Evolutionary conservation across 257 asterid species (phyloP).

Genomic region (Orobanche coerulescens): DNA sequence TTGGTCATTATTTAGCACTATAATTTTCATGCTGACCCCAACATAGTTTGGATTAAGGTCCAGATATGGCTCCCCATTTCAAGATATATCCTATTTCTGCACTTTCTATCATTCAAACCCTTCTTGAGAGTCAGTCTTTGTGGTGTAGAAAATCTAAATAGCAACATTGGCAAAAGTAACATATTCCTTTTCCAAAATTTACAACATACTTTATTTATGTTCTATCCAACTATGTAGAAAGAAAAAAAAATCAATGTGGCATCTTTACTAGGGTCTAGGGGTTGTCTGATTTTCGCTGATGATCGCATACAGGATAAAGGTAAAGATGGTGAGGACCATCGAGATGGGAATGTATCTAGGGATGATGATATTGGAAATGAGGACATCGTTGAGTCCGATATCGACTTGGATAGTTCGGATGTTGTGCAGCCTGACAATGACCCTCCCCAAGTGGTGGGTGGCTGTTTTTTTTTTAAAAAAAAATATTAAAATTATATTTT

Average conservation of each 20-base stretch:
- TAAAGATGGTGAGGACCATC: slow-evolving; percentile 21
- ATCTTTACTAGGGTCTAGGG: not conserved
- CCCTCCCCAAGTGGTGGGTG: slow-evolving; percentile 58
- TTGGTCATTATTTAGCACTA: no score
- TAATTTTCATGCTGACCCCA: no score
- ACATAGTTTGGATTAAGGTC: no score
- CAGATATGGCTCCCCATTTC: no score
- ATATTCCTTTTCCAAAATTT: not conserved
- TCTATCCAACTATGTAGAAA: not conserved
- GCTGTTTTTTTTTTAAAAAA: no score
- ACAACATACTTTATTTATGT: not conserved
- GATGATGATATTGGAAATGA: slow-evolving; percentile 30
- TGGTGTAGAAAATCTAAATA: not conserved
- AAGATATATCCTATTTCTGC: no score
- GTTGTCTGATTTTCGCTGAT: slow-evolving; percentile 5
- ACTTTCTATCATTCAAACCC: not conserved
- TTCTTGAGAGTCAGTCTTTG: not conserved
- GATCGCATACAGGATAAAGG: slow-evolving; percentile 35
- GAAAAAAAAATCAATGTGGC: not conserved
- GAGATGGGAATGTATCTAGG: slow-evolving; percentile 23
- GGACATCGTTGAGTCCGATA: slow-evolving; percentile 65
- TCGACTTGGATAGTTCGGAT: slow-evolving; percentile 59
- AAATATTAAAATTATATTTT: not conserved
- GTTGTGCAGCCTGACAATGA: slow-evolving; percentile 57
- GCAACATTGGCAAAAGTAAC: not conserved